Evolutionary conservation across 306 rosid species (phyloP).

Genomic region (Fragaria iinumae): DNA sequence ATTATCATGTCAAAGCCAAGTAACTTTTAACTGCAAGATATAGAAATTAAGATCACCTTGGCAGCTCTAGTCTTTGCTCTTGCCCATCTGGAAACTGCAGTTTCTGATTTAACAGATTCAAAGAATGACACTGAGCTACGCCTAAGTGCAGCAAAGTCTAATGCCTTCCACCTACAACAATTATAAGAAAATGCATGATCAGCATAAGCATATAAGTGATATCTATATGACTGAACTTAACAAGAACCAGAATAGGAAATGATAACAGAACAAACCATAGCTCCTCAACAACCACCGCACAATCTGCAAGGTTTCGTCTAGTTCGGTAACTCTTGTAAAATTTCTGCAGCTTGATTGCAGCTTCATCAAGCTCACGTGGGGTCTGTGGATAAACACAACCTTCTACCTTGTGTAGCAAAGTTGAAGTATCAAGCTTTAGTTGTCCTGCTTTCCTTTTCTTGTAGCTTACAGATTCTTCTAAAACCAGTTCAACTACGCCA

Average conservation of each 20-base stretch:
- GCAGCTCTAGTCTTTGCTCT: slow-evolving; percentile 80
- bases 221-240: background rate
- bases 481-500: slow-evolving; percentile 17
- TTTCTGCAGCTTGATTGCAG: slow-evolving; percentile 72
- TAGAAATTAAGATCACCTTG: slow-evolving; percentile 45
- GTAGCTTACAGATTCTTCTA: slow-evolving; percentile 33
- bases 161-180: slow-evolving; percentile 73
- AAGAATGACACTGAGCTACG: slow-evolving; percentile 54
- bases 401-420: slow-evolving; percentile 8
- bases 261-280: slow-evolving; percentile 55
- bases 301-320: slow-evolving; percentile 72
- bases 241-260: background rate
- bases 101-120: slow-evolving; percentile 58
- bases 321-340: slow-evolving; percentile 70
- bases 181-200: background rate
- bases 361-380: slow-evolving; percentile 44
- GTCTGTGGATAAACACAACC: background rate
- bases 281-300: slow-evolving; percentile 83
- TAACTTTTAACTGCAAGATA: background rate
- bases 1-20: background rate
- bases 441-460: slow-evolving; percentile 40
- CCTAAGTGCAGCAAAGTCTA: slow-evolving; percentile 58
- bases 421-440: slow-evolving; percentile 34
- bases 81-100: slow-evolving; percentile 72
- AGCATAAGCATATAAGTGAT: background rate